Base-by-base conservation (phyloP, 352 stramenopile genomes). In the Pythium sukuiense region DNA sequence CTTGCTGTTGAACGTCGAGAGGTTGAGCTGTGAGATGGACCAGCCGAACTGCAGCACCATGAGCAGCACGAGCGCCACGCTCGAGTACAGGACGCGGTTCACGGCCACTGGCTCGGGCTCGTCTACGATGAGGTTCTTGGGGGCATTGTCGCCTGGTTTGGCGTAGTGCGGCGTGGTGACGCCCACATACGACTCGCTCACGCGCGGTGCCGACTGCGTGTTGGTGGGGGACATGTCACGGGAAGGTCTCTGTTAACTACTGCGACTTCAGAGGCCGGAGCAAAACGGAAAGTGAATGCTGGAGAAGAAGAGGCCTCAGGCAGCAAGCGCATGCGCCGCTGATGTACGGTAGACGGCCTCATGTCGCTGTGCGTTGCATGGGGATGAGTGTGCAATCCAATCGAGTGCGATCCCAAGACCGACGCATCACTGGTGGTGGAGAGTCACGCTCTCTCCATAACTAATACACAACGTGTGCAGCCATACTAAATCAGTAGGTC, bases 11-110 rank as follows among this genome's bases (percentile, higher is more conserved):
- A 85, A 89, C 11, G 70, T 63, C n/a, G 73, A 83, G 30, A 86
- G 70, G 71, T 91, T 91, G 68, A 91, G 69, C 55, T 93, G 85
- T 12, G 76, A 77, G 6, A 81, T 78, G 12, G 76, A 81, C 85
- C 81, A 72, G 63, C 81, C 74, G 64, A 80, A 77, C 71, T 90
- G 80, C 60, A 81, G 74, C 9, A 79, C 57, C 39, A 83, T 78
- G 26, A 92, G 55, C 43, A 88, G 52, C 45, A 70, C 65, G 26
- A 93, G 66, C 6, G 74, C 33, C 7, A 80, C 65, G 45, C 82
- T 92, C 27, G 71, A 65, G 65, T 79, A 89, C 30, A 89, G 74
- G 14, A 83, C 64, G 12, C 55, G 20, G 29, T 62, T 68, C 14
- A 55, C 37, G 14, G 20, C 9, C 6, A 67, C 30, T 12, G 45